Evolutionary conservation across 306 rosid genomes (phyloP).

Genomic region (Casuarina glauca): DNA sequence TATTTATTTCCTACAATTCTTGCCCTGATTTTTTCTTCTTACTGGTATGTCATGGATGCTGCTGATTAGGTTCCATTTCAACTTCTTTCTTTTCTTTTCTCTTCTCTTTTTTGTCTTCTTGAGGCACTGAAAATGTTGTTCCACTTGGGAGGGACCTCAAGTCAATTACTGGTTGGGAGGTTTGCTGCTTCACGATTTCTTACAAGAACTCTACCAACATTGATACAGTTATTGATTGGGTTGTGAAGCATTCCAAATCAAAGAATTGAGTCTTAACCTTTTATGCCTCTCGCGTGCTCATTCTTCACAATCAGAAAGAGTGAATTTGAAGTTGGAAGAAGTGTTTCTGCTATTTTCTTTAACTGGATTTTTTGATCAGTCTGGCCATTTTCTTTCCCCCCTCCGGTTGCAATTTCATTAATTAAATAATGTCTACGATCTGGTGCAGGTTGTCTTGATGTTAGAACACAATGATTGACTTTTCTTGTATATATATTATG

Average conservation of each 20-base stretch:
- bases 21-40: slow-evolving; percentile 13
- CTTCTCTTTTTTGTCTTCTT: neutral
- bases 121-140: slow-evolving; percentile 10
- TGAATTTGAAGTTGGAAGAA: slow-evolving; percentile 21
- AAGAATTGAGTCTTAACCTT: slow-evolving; percentile 43
- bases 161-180: slow-evolving; percentile 57
- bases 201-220: slow-evolving; percentile 72
- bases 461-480: neutral
- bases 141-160: slow-evolving; percentile 53
- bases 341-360: slow-evolving; percentile 11
- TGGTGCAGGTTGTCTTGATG: slow-evolving; percentile 6
- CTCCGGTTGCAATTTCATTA: slow-evolving; percentile 16
- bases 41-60: slow-evolving; percentile 68
- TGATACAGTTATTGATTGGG: slow-evolving; percentile 59
- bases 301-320: neutral
- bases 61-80: slow-evolving; percentile 33
- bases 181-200: slow-evolving; percentile 73
- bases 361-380: neutral
- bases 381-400: slow-evolving; percentile 18
- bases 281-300: slow-evolving; percentile 17
- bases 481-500: neutral
- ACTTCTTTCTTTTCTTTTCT: neutral
- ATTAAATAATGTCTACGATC: slow-evolving; percentile 5
- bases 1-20: neutral
- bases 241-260: slow-evolving; percentile 65